Evolutionary conservation across 179 eudicot genomes (phyloP).

Genomic region (Spinacia oleracea): DNA sequence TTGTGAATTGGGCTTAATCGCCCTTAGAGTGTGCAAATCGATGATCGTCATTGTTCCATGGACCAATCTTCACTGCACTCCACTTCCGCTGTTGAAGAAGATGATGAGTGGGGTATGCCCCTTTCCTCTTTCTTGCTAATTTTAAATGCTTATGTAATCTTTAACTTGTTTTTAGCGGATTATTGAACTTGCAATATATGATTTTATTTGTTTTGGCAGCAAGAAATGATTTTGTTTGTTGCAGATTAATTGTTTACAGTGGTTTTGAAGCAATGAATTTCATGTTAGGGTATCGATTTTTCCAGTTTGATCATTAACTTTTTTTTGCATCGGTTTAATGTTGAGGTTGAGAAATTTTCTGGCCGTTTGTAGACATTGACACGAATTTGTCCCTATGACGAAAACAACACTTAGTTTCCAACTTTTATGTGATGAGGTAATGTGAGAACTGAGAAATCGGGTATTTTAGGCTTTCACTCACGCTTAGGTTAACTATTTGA

Average conservation of each 20-base stretch:
- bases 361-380: background rate
- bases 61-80: conserved; percentile 56
- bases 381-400: background rate
- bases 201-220: too few relatives aligned
- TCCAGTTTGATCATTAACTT: background rate
- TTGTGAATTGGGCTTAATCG: conserved; percentile 44
- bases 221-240: background rate
- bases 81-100: conserved; percentile 50
- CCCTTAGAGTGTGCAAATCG: conserved; percentile 46
- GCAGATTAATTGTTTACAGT: background rate
- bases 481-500: background rate
- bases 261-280: background rate
- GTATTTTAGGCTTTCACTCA: too few relatives aligned
- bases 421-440: background rate
- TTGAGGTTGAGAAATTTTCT: background rate
- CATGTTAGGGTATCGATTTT: background rate
- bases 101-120: conserved; percentile 74
- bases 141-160: background rate
- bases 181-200: background rate
- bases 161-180: background rate
- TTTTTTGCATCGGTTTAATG: background rate
- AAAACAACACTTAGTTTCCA: background rate
- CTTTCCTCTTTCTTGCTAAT: background rate
- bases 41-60: conserved; percentile 68
- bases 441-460: too few relatives aligned